Conservation (phyloP, 2,329 filamentous ascomycete genomes). For the Fusarium transvaalense region DNA sequence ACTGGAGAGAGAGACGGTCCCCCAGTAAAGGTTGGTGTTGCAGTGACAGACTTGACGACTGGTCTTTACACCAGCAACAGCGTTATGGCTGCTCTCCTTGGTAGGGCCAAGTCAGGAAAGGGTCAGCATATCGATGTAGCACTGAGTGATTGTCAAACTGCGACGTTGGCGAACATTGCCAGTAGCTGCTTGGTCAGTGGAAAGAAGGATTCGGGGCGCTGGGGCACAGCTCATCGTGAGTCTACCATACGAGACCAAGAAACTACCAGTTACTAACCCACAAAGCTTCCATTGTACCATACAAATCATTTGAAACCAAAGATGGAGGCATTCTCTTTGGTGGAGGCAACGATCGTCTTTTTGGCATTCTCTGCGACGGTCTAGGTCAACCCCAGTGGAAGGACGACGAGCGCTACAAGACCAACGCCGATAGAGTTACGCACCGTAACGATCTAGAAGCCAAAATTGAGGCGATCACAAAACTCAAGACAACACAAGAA, state of each 20-base stretch:
- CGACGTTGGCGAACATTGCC: constrained; percentile 93
- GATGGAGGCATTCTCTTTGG: constrained; percentile 79
- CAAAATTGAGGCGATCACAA: constrained; percentile 81
- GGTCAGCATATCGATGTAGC: constrained; percentile 95
- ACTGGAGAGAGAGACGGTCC: constrained; percentile 89
- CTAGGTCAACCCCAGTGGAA: constrained; percentile 71
- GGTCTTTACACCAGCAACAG: constrained; percentile 95
- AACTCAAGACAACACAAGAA: constrained; percentile 82
- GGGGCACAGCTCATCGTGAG: constrained; percentile 95
- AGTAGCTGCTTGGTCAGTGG: constrained; percentile 92
- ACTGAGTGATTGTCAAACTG: constrained; percentile 93
- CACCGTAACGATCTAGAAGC: constrained; percentile 83
- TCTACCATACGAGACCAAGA: constrained; percentile 13
- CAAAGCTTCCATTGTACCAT: constrained; percentile 94
- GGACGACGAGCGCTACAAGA: constrained; percentile 67
- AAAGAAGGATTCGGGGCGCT: constrained; percentile 86
- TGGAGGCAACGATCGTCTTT: constrained; percentile 79
- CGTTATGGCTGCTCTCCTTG: constrained; percentile 93
- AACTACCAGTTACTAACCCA: neutral
- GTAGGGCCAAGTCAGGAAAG: constrained; percentile 76
- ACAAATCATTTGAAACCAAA: constrained; percentile 82
- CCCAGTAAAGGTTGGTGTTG: constrained; percentile 96
- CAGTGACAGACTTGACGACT: constrained; percentile 95
- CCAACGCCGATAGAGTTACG: constrained; percentile 73
- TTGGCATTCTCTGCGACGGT: constrained; percentile 72